phyloP scores from a whole-genome alignment of 2,329 filamentous ascomycete genomes.

The Parastagonospora avenae region DNA sequence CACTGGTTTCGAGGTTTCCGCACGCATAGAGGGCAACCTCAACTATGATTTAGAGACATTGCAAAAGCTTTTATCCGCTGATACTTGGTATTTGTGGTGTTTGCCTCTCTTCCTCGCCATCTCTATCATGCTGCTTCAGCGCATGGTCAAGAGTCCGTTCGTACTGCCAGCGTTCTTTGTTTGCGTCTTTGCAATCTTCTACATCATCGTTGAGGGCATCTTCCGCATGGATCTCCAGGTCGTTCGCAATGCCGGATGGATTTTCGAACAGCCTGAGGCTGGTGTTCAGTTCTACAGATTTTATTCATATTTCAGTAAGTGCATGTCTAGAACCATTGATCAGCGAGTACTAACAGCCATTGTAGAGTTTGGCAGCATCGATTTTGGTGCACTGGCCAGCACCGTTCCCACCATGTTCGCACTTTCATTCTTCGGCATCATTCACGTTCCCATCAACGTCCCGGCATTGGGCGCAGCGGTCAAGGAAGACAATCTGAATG shows the following conservation, averaged over 20 bases:
- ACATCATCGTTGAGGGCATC: slow-evolving; percentile 73
- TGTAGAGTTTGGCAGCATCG: slow-evolving; percentile 76
- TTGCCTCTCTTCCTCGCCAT: slow-evolving; percentile 79
- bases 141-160: slow-evolving; percentile 78
- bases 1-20: slow-evolving; percentile 92
- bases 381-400: slow-evolving; percentile 82
- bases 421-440: slow-evolving; percentile 93
- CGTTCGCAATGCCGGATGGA: slow-evolving; percentile 80
- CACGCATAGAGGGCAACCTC: slow-evolving; percentile 82
- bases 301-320: slow-evolving; percentile 89
- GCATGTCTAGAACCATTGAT: background rate
- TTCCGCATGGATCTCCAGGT: slow-evolving; percentile 69
- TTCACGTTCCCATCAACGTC: slow-evolving; percentile 98
- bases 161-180: slow-evolving; percentile 88
- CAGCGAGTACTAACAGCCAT: slow-evolving; percentile 4
- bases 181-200: slow-evolving; percentile 75
- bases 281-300: slow-evolving; percentile 97
- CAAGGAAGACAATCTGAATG: slow-evolving; percentile 88
- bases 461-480: slow-evolving; percentile 89
- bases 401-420: slow-evolving; percentile 95
- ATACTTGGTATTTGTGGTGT: slow-evolving; percentile 82
- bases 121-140: slow-evolving; percentile 75
- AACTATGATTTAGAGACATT: slow-evolving; percentile 80
- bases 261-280: slow-evolving; percentile 83
- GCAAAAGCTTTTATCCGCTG: slow-evolving; percentile 70